Evolutionary conservation across 441 rosid species (phyloP).

Genomic region (Bocquillonia castaneifolia): DNA sequence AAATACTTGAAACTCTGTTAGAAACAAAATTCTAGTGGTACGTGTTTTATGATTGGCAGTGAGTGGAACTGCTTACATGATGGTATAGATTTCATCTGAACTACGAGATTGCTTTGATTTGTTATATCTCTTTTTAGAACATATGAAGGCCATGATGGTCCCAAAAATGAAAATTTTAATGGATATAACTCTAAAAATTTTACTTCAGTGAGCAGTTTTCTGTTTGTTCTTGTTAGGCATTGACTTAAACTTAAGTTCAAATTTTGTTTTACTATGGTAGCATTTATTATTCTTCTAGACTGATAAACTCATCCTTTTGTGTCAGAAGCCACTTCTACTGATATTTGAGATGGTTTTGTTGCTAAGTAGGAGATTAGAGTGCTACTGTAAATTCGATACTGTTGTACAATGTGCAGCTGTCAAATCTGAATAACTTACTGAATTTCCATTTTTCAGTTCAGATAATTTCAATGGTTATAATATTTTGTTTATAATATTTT

Average conservation of each 20-base stretch:
- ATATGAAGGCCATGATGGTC: background rate
- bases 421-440: background rate
- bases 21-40: background rate
- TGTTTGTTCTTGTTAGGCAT: background rate
- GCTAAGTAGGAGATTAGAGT: no score
- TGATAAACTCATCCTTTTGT: no score
- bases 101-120: background rate
- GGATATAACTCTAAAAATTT: background rate
- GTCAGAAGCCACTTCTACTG: background rate
- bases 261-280: background rate
- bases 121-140: background rate
- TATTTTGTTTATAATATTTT: no score
- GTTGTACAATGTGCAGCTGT: background rate
- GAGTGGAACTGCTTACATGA: background rate
- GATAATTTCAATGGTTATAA: background rate
- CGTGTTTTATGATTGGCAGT: background rate
- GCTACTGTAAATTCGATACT: background rate
- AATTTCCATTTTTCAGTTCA: background rate
- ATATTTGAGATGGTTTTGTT: background rate
- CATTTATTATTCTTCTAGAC: no score
- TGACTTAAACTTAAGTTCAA: background rate
- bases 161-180: background rate
- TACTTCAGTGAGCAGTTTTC: background rate
- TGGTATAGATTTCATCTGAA: background rate
- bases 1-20: constrained; percentile 1